These are phyloP conservation scores for Starmerella bombi DNA, from an alignment of 805 yeast genomes.

Conservation along the genomic window DNA sequence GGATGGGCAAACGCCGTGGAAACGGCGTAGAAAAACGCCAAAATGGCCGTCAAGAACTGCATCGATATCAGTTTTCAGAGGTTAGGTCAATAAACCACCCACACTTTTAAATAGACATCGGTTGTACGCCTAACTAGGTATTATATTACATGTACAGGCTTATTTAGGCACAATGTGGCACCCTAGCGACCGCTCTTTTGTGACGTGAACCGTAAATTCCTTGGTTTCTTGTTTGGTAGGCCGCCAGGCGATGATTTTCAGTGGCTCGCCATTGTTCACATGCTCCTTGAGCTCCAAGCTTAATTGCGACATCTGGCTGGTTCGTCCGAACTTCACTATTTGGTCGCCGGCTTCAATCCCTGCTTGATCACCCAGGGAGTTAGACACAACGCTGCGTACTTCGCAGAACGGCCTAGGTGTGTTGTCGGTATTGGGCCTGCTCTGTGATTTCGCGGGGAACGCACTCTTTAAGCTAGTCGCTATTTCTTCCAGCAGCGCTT, in stretches of 20 bases:
- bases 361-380: slow-evolving; percentile 45
- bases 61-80: no score
- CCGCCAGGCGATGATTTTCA: background rate
- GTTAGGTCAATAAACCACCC: background rate
- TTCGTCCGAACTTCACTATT: slow-evolving; percentile 40
- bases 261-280: background rate
- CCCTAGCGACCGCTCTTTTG: background rate
- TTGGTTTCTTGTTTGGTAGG: background rate
- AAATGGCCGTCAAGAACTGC: background rate
- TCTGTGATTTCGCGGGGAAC: slow-evolving; percentile 11
- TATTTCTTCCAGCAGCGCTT: slow-evolving; percentile 35
- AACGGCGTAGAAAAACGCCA: background rate
- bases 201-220: background rate
- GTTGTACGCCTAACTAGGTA: no score
- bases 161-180: slow-evolving; percentile 1
- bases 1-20: slow-evolving; percentile 13
- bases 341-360: slow-evolving; percentile 47
- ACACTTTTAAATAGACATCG: no score
- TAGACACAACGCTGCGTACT: slow-evolving; percentile 36
- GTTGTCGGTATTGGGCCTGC: background rate
- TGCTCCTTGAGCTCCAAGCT: slow-evolving; percentile 26
- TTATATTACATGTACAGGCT: no score
- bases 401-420: slow-evolving; percentile 22
- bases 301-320: slow-evolving; percentile 45
- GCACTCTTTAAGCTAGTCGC: slow-evolving; percentile 37